These are phyloP conservation scores for Pilatotrama ljubarskyi DNA, from an alignment of 768 basidiomycete genomes.

Conservation along the genomic window DNA sequence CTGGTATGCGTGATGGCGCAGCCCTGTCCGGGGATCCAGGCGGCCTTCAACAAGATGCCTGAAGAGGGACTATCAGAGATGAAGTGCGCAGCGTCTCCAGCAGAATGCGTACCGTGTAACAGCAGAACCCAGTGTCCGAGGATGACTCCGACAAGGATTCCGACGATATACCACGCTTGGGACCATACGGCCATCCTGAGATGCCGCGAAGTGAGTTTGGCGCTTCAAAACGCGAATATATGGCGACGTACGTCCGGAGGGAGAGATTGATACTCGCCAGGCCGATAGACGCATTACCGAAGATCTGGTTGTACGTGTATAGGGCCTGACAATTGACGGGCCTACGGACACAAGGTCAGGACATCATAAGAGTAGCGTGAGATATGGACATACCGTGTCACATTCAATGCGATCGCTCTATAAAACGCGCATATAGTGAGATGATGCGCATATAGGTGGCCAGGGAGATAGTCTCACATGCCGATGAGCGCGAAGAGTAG, in stretches of 20 bases:
- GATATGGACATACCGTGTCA: slow-evolving; percentile 29
- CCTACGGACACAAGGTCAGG: slow-evolving; percentile 24
- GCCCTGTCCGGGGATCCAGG: slow-evolving; percentile 49
- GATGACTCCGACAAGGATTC: slow-evolving; percentile 51
- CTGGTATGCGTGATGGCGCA: slow-evolving; percentile 62
- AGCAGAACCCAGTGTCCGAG: slow-evolving; percentile 73
- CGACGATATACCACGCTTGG: slow-evolving; percentile 53
- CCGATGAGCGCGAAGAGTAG: slow-evolving; percentile 47
- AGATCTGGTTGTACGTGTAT: slow-evolving; percentile 49
- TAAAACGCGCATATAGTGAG: slow-evolving; percentile 4
- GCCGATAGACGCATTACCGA: slow-evolving; percentile 45
- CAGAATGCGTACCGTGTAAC: slow-evolving; percentile 49
- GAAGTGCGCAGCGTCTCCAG: not conserved
- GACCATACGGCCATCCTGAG: slow-evolving; percentile 65
- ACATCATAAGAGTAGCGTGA: not conserved
- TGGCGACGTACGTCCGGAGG: slow-evolving; percentile 40
- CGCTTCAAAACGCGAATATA: not conserved
- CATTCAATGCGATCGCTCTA: slow-evolving; percentile 41
- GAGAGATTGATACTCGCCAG: slow-evolving; percentile 50
- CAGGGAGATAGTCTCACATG: slow-evolving; percentile 38
- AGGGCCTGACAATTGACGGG: slow-evolving; percentile 45
- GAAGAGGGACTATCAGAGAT: not conserved
- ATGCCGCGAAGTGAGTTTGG: not conserved
- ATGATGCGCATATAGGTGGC: not conserved
- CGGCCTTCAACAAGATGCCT: slow-evolving; percentile 62